phyloP scores from a whole-genome alignment of 805 yeast species.

The Zygosaccharomyces lentus region DNA sequence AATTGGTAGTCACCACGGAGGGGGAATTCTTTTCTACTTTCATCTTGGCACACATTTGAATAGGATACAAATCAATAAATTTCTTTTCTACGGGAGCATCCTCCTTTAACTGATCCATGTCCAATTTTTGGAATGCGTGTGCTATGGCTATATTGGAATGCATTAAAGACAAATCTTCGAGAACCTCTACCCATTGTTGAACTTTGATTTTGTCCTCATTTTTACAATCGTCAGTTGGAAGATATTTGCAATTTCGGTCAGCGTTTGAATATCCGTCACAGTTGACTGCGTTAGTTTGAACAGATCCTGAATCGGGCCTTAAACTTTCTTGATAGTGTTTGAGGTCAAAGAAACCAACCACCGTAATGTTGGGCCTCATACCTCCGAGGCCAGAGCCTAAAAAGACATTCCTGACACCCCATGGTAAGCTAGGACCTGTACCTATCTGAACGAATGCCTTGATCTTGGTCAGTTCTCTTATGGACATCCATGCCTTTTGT shows the following conservation, averaged over 20 bases:
- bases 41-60: constrained; percentile 89
- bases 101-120: constrained; percentile 49
- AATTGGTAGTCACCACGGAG: constrained; percentile 73
- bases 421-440: constrained; percentile 77
- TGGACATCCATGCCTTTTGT: constrained; percentile 74
- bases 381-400: constrained; percentile 97
- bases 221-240: constrained; percentile 79
- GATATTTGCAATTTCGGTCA: constrained; percentile 29
- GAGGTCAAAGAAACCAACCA: constrained; percentile 81
- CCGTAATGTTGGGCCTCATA: constrained; percentile 94
- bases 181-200: constrained; percentile 83
- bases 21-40: constrained; percentile 19
- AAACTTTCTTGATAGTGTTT: constrained; percentile 15
- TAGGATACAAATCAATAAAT: constrained; percentile 88
- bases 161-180: constrained; percentile 85
- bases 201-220: constrained; percentile 65
- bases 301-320: constrained; percentile 1
- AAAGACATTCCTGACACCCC: constrained; percentile 94
- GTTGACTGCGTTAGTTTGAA: constrained; percentile 16
- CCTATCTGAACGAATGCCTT: constrained; percentile 95
- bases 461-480: constrained; percentile 70
- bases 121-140: constrained; percentile 67
- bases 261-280: constrained; percentile 24
- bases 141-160: constrained; percentile 93
- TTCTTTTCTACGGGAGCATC: constrained; percentile 37